Evolutionary conservation across 2,329 filamentous ascomycete species (phyloP).

Genomic region (Cryphonectria nitschkei): DNA sequence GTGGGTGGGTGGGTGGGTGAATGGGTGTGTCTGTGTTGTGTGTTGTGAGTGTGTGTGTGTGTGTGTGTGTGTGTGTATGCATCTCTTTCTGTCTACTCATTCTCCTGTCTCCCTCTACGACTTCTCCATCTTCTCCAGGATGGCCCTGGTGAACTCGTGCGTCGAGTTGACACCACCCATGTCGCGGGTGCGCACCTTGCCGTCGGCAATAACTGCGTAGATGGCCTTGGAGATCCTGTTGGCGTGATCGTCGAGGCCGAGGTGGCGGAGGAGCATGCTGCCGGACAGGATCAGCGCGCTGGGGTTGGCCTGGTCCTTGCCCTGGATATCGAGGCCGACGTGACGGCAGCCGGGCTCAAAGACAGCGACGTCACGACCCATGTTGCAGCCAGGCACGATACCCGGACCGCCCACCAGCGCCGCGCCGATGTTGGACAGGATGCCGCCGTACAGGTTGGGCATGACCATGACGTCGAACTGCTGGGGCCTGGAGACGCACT

Average conservation of each 20-base stretch:
- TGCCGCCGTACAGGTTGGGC: constrained; percentile 99
- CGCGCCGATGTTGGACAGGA: constrained; percentile 97
- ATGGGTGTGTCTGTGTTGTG: not conserved
- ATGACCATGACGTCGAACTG: constrained; percentile 99
- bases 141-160: constrained; percentile 91
- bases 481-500: constrained; percentile 93
- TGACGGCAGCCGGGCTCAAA: constrained; percentile 99
- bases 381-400: constrained; percentile 98
- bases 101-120: constrained; percentile 46
- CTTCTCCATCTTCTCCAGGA: constrained; percentile 93
- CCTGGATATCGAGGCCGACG: constrained; percentile 99
- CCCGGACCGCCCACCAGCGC: constrained; percentile 96
- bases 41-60: not conserved
- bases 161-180: constrained; percentile 93
- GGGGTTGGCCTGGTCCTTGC: constrained; percentile 99
- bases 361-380: constrained; percentile 96
- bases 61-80: not conserved
- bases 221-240: constrained; percentile 94
- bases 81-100: not conserved
- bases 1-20: not conserved
- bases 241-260: constrained; percentile 96
- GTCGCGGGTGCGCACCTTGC: constrained; percentile 86
- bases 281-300: constrained; percentile 93
- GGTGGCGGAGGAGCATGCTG: constrained; percentile 95
- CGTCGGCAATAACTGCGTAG: constrained; percentile 81